A percentile compares a stretch with the other conserved stretches of the same genome.
Conservation (phyloP, 768 basidiomycete species). For the Boletellus ananiceps region DNA sequence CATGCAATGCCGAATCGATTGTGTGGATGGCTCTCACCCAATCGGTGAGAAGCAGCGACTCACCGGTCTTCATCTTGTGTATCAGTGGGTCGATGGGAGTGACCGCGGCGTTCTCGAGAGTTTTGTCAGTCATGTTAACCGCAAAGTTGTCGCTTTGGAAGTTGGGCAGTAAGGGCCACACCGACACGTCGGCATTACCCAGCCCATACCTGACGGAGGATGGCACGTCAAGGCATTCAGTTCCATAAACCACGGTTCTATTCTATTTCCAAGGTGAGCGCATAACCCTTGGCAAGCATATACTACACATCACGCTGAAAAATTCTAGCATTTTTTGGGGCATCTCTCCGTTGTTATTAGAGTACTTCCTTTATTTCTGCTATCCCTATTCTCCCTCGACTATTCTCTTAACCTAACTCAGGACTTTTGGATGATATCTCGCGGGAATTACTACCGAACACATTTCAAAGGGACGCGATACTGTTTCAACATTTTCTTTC, state of each 20-base stretch:
- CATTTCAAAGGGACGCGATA: too few species aligned
- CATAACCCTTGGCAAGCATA: too few species aligned
- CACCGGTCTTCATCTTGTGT: slow-evolving; percentile 28
- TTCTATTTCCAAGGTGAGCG: too few species aligned
- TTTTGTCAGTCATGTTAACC: slow-evolving; percentile 60
- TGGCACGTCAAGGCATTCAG: too few species aligned
- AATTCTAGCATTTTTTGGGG: not conserved
- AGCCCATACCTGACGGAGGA: not conserved
- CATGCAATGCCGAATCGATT: slow-evolving; percentile 26
- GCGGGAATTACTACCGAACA: too few species aligned
- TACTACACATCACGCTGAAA: too few species aligned
- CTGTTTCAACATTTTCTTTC: not conserved
- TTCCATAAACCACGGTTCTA: too few species aligned
- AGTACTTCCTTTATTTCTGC: not conserved
- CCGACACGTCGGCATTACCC: too few species aligned
- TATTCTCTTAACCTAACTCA: not conserved
- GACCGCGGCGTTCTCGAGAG: slow-evolving; percentile 60
- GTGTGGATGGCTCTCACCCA: slow-evolving; percentile 12
- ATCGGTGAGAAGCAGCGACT: slow-evolving; percentile 7
- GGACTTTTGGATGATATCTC: too few species aligned
- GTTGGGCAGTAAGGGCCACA: not conserved
- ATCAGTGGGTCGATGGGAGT: slow-evolving; percentile 59
- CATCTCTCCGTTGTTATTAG: not conserved
- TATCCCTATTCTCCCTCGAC: not conserved
- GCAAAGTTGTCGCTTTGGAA: slow-evolving; percentile 35